These are phyloP conservation scores for Auricularia heimuer DNA, from an alignment of 768 basidiomycete species.

Conservation along the genomic window DNA sequence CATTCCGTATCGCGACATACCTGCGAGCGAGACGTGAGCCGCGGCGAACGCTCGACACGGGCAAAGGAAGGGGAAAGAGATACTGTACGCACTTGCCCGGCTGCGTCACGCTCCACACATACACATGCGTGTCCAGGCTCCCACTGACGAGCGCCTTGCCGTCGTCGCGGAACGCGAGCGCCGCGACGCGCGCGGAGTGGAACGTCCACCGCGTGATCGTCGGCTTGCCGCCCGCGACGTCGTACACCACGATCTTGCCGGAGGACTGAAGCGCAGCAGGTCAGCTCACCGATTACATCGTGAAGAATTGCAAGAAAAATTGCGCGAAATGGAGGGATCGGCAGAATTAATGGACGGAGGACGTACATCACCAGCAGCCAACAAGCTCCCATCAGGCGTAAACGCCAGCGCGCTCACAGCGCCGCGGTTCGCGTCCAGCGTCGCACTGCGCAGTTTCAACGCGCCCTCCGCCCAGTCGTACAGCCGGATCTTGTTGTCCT, in stretches of 20 bases:
- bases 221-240: slow-evolving; percentile 54
- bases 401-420: slow-evolving; percentile 67
- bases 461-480: slow-evolving; percentile 54
- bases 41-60: no score
- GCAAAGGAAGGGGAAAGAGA: no score
- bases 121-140: slow-evolving; percentile 88
- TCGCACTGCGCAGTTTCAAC: slow-evolving; percentile 39
- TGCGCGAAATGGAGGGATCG: background rate
- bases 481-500: slow-evolving; percentile 70
- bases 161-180: slow-evolving; percentile 67
- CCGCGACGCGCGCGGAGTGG: slow-evolving; percentile 74
- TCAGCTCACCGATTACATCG: background rate
- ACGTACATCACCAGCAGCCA: slow-evolving; percentile 84
- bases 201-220: slow-evolving; percentile 75
- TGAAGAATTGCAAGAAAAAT: background rate
- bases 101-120: slow-evolving; percentile 63
- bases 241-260: slow-evolving; percentile 74
- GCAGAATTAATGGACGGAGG: background rate
- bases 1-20: slow-evolving; percentile 78
- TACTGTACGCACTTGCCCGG: slow-evolving; percentile 22
- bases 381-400: slow-evolving; percentile 61
- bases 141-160: slow-evolving; percentile 75
- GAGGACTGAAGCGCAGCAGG: slow-evolving; percentile 40
- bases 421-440: slow-evolving; percentile 60
- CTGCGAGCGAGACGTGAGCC: slow-evolving; percentile 35